phyloP scores from a whole-genome alignment of 1,284 basidiomycete species.

The Exobasidium rhododendri region DNA sequence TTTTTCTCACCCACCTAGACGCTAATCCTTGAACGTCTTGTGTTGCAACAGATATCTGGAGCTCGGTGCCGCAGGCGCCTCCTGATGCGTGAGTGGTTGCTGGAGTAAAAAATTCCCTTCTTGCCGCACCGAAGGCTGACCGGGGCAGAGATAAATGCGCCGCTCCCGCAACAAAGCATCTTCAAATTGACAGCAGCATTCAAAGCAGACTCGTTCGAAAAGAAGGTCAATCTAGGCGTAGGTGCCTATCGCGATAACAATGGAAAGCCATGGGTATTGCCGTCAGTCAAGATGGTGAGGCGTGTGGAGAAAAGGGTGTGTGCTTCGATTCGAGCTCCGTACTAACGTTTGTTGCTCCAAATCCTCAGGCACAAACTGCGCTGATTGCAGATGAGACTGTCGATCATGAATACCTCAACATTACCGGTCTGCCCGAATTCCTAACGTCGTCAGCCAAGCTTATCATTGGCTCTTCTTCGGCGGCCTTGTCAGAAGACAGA shows the following conservation, averaged over 20 bases:
- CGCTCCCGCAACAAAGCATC: slow-evolving; percentile 59
- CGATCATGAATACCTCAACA: slow-evolving; percentile 92
- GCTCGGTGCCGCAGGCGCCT: slow-evolving; percentile 36
- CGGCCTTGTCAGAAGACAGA: slow-evolving; percentile 66
- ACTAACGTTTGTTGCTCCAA: too few relatives aligned
- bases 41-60: slow-evolving; percentile 22
- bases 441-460: slow-evolving; percentile 74
- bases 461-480: slow-evolving; percentile 72
- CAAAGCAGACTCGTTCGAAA: slow-evolving; percentile 73
- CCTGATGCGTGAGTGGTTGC: slow-evolving; percentile 40
- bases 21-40: too few relatives aligned
- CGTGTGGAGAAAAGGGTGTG: not conserved
- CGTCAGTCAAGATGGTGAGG: slow-evolving; percentile 54
- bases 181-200: slow-evolving; percentile 86
- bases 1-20: too few relatives aligned
- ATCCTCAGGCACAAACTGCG: slow-evolving; percentile 67
- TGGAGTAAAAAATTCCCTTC: not conserved
- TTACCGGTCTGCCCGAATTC: slow-evolving; percentile 80
- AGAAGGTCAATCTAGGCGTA: slow-evolving; percentile 84
- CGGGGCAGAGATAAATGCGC: not conserved
- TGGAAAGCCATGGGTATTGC: slow-evolving; percentile 58
- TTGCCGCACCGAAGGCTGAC: not conserved
- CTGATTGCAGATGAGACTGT: slow-evolving; percentile 69
- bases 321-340: not conserved
- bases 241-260: slow-evolving; percentile 57